phyloP scores from a whole-genome alignment of 345 rosid species.

The rapeseed (Brassica napus) region Da-Ae NC_063451.1:44887001-44887500 shows the following conservation, averaged over 20 bases:
- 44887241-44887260: constrained; percentile 13
- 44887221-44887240: not conserved
- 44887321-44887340: not conserved
- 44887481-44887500: not conserved
- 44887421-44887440: not conserved
- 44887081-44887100: not conserved
- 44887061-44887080: not conserved
- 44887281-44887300: not conserved
- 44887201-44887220: not conserved
- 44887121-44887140: not conserved
- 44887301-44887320: not conserved
- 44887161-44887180: not conserved
- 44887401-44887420: not conserved
- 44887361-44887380: constrained; percentile 8
- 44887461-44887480: not conserved
- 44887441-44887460: constrained; percentile 21
- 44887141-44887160: not conserved
- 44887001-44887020: not conserved
- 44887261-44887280: not conserved
- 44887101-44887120: not conserved
- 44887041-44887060: not conserved
- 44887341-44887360: not conserved
- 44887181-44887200: constrained; percentile 3
- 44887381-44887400: not conserved
- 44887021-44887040: not conserved